A percentile compares a stretch with the other conserved stretches of the same genome.
These are phyloP conservation scores for Leccinum uliginosum DNA, from an alignment of 768 basidiomycete genomes.

Conservation along the genomic window DNA sequence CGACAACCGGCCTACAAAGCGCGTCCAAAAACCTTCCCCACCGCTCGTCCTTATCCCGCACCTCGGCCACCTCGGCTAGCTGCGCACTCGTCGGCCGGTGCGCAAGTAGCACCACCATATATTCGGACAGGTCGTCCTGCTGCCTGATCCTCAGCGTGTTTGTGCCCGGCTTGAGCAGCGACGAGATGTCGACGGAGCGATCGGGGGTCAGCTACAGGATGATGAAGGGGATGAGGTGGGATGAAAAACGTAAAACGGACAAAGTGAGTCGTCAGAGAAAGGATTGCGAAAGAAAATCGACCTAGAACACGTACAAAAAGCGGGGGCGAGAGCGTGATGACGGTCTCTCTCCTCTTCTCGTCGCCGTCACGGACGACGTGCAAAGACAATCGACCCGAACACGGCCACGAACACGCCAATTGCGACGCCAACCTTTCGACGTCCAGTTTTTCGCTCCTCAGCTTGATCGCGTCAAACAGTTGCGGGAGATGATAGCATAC, in stretches of 20 bases:
- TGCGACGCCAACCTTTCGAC: constrained; percentile 21
- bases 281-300: background rate
- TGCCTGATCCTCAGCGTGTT: constrained; percentile 45
- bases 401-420: constrained; percentile 43
- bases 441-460: constrained; percentile 11
- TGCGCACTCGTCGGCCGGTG: constrained; percentile 49
- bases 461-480: constrained; percentile 14
- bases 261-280: background rate
- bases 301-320: constrained; percentile 32
- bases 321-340: constrained; percentile 27
- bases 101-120: constrained; percentile 43
- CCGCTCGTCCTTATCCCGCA: constrained; percentile 11
- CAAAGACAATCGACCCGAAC: constrained; percentile 20
- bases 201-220: constrained; percentile 41
- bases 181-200: constrained; percentile 48
- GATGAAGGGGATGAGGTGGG: background rate
- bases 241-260: background rate
- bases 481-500: constrained; percentile 38
- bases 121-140: constrained; percentile 39
- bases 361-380: constrained; percentile 1
- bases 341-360: constrained; percentile 2
- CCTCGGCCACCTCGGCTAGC: constrained; percentile 25
- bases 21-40: constrained; percentile 19
- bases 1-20: constrained; percentile 10
- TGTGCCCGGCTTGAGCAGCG: constrained; percentile 36